Evolutionary conservation across 257 asterid species (phyloP).

Genomic region (Solanum chilense): DNA sequence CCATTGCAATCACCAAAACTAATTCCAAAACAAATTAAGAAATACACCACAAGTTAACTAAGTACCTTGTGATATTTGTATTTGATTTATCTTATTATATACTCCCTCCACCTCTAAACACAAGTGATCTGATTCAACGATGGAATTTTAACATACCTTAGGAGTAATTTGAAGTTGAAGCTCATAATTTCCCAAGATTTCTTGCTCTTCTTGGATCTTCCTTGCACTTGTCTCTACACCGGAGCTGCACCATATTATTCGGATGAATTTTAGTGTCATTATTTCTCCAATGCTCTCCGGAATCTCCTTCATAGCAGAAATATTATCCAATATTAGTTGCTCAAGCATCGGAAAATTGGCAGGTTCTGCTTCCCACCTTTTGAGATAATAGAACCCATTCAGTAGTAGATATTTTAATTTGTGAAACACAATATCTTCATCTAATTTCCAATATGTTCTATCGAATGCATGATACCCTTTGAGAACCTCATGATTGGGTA

Average conservation of each 20-base stretch:
- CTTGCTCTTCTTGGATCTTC: too few relatives aligned
- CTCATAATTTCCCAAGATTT: too few relatives aligned
- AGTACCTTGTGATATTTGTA: too few relatives aligned
- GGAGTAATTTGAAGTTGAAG: too few relatives aligned
- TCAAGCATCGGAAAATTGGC: background rate
- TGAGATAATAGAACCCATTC: fast-evolving
- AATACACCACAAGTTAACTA: background rate
- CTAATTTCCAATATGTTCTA: background rate
- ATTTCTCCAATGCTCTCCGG: background rate
- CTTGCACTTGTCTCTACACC: too few relatives aligned
- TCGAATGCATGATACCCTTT: too few relatives aligned
- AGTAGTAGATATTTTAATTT: background rate
- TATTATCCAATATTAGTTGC: background rate
- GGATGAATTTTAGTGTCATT: background rate
- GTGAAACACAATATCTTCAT: background rate
- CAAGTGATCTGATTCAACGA: too few relatives aligned
- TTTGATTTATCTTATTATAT: too few relatives aligned
- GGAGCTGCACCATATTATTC: background rate
- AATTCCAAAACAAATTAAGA: background rate
- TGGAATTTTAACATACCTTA: too few relatives aligned
- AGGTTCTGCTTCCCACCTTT: background rate
- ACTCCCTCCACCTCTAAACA: too few relatives aligned
- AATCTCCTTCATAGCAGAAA: background rate
- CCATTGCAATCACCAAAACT: background rate
- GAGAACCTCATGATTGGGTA: too few relatives aligned